phyloP scores from a whole-genome alignment of 768 basidiomycete genomes.

The Leucocoprinus leucothites region DNA sequence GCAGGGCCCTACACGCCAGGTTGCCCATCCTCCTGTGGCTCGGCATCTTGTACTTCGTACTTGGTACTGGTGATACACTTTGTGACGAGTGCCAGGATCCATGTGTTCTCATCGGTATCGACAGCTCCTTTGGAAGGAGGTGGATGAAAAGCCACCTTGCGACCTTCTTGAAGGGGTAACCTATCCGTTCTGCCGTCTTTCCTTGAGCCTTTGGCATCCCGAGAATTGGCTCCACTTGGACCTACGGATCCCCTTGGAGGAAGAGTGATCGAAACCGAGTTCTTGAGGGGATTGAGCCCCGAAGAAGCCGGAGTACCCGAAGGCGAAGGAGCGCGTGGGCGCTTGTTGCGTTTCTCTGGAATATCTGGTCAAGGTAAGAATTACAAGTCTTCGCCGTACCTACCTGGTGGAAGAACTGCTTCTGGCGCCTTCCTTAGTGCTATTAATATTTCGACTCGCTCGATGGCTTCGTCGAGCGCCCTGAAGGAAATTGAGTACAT shows the following conservation, averaged over 20 bases:
- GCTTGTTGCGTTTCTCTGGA: slow-evolving; percentile 74
- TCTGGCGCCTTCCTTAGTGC: slow-evolving; percentile 74
- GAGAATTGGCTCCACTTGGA: slow-evolving; percentile 44
- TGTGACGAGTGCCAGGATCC: slow-evolving; percentile 80
- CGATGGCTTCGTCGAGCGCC: slow-evolving; percentile 68
- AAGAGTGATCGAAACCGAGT: slow-evolving; percentile 52
- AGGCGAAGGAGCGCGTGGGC: slow-evolving; percentile 70
- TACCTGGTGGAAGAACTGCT: slow-evolving; percentile 58
- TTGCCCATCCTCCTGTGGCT: slow-evolving; percentile 78
- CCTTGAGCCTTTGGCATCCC: slow-evolving; percentile 60
- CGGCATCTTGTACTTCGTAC: slow-evolving; percentile 84
- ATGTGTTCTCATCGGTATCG: slow-evolving; percentile 51
- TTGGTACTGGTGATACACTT: slow-evolving; percentile 72
- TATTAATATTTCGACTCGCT: slow-evolving; percentile 65
- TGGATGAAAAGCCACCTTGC: slow-evolving; percentile 82
- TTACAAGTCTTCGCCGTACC: neutral
- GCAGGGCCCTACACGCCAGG: slow-evolving; percentile 48
- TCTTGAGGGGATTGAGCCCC: slow-evolving; percentile 24
- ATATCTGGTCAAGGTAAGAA: neutral
- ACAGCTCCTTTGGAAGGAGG: slow-evolving; percentile 52
- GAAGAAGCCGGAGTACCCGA: slow-evolving; percentile 49
- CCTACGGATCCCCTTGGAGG: slow-evolving; percentile 59
- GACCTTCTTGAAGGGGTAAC: slow-evolving; percentile 64
- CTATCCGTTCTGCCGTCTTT: slow-evolving; percentile 61
- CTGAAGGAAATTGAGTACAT: slow-evolving; percentile 32